Conservation (phyloP, 192 early-diverging fungal genomes). For the Backusella liffmaniae region DNA sequence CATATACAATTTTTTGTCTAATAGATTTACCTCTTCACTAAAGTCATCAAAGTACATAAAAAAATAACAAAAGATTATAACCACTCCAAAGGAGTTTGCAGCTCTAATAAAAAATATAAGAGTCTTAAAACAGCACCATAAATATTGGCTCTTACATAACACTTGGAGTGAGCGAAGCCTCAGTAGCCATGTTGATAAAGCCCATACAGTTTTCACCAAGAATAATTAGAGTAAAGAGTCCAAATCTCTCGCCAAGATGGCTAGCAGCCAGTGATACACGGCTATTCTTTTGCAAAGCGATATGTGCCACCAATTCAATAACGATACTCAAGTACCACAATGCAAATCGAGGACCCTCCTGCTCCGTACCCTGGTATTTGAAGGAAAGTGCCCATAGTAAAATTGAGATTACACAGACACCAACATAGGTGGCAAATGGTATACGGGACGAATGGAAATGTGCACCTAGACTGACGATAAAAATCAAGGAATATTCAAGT, state of each 20-base stretch:
- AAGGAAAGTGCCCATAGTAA: constrained; percentile 32
- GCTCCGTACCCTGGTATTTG: background rate
- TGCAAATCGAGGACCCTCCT: constrained; percentile 8
- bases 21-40: constrained; percentile 35
- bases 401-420: constrained; percentile 18
- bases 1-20: background rate
- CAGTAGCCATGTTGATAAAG: constrained; percentile 36
- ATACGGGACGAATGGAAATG: constrained; percentile 8
- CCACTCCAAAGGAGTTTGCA: constrained; percentile 44
- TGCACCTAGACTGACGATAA: constrained; percentile 22
- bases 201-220: constrained; percentile 44
- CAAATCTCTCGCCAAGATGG: constrained; percentile 47
- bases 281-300: constrained; percentile 35
- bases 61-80: constrained; percentile 46
- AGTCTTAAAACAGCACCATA: background rate
- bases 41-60: constrained; percentile 56
- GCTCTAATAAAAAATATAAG: background rate
- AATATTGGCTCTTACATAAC: constrained; percentile 25
- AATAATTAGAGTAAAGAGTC: constrained; percentile 47
- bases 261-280: constrained; percentile 43
- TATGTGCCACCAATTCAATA: constrained; percentile 38
- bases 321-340: constrained; percentile 47
- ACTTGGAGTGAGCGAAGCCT: background rate
- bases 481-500: constrained; percentile 28
- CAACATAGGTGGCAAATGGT: constrained; percentile 26